Conservation (phyloP, 805 yeast genomes). For the Kluyveromyces nonfermentans region DNA sequence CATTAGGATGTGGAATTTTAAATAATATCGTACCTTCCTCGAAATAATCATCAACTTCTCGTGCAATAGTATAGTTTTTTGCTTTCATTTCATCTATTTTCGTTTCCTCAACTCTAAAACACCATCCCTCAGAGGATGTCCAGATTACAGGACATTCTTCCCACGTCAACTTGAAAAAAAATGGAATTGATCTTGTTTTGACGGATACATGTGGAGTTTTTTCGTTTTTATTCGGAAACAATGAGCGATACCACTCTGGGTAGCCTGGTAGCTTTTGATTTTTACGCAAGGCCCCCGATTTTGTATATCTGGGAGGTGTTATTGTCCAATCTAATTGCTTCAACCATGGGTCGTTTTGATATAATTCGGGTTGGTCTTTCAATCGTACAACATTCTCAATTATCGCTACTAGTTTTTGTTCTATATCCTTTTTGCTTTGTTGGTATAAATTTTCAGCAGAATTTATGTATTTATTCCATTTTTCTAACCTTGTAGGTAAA, state of each 20-base stretch:
- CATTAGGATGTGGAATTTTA: constrained; percentile 84
- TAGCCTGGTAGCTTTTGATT: constrained; percentile 78
- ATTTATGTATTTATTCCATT: constrained; percentile 67
- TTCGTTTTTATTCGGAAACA: constrained; percentile 32
- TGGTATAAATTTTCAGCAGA: constrained; percentile 61
- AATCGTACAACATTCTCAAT: constrained; percentile 49
- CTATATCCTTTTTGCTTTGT: constrained; percentile 46
- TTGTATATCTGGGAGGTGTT: constrained; percentile 48
- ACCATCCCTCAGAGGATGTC: constrained; percentile 81
- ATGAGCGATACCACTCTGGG: constrained; percentile 85
- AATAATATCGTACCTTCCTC: constrained; percentile 32
- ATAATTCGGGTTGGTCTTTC: constrained; percentile 35
- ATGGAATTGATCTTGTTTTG: constrained; percentile 65
- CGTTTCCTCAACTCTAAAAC: constrained; percentile 48
- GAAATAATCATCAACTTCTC: constrained; percentile 9
- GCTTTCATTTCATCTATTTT: constrained; percentile 25
- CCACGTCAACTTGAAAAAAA: constrained; percentile 73
- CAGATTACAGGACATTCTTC: constrained; percentile 75
- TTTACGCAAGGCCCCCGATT: constrained; percentile 58
- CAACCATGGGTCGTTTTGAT: constrained; percentile 74
- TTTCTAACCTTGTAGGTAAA: constrained; percentile 58
- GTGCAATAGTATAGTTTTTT: constrained; percentile 30
- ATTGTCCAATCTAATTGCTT: constrained; percentile 83
- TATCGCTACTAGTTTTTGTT: constrained; percentile 45
- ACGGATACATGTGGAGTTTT: constrained; percentile 51